These are phyloP conservation scores for Vitis hybrid DNA, from an alignment of 177 flowering plant species.

Conservation along the genomic window DNA sequence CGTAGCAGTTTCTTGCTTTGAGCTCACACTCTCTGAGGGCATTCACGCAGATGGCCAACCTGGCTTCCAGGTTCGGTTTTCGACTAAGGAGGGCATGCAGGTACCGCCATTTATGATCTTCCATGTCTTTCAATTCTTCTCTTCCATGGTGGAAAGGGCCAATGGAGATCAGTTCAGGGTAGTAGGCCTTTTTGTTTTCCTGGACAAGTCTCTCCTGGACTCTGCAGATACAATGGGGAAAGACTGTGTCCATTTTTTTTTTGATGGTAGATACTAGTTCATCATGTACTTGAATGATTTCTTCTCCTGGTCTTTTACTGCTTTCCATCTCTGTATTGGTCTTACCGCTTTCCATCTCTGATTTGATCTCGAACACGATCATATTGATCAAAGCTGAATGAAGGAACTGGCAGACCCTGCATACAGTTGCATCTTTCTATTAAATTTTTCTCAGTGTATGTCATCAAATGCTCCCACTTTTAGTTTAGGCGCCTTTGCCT, in stretches of 20 bases:
- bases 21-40: conserved; percentile 21
- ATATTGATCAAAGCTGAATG: too few relatives aligned
- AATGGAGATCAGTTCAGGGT: conserved; percentile 25
- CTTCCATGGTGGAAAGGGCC: conserved; percentile 31
- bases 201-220: conserved; percentile 7
- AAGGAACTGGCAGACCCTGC: too few relatives aligned
- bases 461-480: too few relatives aligned
- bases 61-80: conserved; percentile 12
- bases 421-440: too few relatives aligned
- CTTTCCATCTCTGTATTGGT: not conserved
- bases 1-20: conserved; percentile 28
- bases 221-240: conserved; percentile 22
- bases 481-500: too few relatives aligned
- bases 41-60: conserved; percentile 15
- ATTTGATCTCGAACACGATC: too few relatives aligned
- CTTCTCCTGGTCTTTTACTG: conserved; percentile 5
- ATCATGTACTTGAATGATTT: conserved; percentile 10
- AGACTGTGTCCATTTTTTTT: conserved; percentile 23
- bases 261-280: conserved; percentile 19
- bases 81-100: conserved; percentile 25
- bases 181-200: conserved; percentile 5
- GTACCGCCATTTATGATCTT: conserved; percentile 39
- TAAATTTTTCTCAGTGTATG: too few relatives aligned
- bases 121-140: conserved; percentile 16
- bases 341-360: too few relatives aligned